phyloP scores from a whole-genome alignment of 1,284 basidiomycete genomes.

The Cutaneotrichosporon cavernicola region DNA sequence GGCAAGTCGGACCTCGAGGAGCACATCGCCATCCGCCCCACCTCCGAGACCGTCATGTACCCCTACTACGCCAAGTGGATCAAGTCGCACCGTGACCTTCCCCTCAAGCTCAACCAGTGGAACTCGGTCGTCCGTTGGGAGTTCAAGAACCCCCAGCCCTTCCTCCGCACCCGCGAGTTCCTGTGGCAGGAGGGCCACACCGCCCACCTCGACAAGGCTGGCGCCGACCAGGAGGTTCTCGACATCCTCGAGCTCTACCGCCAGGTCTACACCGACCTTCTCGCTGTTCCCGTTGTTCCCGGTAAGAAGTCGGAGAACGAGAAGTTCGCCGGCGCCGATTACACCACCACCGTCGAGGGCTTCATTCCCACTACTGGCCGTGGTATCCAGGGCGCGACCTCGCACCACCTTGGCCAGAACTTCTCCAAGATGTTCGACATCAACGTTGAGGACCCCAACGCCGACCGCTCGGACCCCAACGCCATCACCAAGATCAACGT shows the following conservation, averaged over 20 bases:
- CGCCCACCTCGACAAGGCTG: slow-evolving; percentile 80
- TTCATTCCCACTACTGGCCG: slow-evolving; percentile 97
- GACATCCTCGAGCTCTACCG: slow-evolving; percentile 96
- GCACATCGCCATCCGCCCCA: slow-evolving; percentile 95
- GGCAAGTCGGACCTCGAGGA: slow-evolving; percentile 93
- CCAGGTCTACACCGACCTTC: slow-evolving; percentile 92
- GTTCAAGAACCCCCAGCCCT: slow-evolving; percentile 98
- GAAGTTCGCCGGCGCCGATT: slow-evolving; percentile 96
- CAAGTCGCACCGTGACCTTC: slow-evolving; percentile 93
- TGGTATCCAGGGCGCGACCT: slow-evolving; percentile 97
- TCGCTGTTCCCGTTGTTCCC: slow-evolving; percentile 94
- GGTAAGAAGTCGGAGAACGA: slow-evolving; percentile 99
- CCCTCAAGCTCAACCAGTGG: slow-evolving; percentile 98
- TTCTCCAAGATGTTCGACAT: slow-evolving; percentile 99
- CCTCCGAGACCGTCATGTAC: slow-evolving; percentile 98
- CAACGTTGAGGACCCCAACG: slow-evolving; percentile 81
- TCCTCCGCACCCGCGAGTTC: slow-evolving; percentile 98
- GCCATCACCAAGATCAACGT: slow-evolving; percentile 67
- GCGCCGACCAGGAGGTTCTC: slow-evolving; percentile 87
- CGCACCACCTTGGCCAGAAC: slow-evolving; percentile 97
- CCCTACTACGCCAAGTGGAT: slow-evolving; percentile 99
- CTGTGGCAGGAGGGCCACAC: slow-evolving; percentile 99
- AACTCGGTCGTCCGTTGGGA: slow-evolving; percentile 99
- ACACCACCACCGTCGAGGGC: slow-evolving; percentile 97
- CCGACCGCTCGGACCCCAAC: slow-evolving; percentile 28